These are phyloP conservation scores for Ilyonectria destructans DNA, from an alignment of 2,329 filamentous ascomycete species.

Conservation along the genomic window DNA sequence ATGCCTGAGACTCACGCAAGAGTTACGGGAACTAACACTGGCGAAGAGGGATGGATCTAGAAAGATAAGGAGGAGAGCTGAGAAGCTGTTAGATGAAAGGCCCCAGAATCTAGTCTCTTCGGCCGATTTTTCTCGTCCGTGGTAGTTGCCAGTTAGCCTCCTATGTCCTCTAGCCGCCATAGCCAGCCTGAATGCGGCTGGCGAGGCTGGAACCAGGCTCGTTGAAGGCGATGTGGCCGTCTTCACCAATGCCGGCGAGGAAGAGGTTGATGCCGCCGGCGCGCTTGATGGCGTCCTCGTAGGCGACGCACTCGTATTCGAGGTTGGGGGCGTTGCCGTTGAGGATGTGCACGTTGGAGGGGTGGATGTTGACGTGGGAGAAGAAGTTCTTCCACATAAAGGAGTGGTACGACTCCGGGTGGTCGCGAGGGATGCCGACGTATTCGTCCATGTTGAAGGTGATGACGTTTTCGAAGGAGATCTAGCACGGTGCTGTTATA, in stretches of 20 bases:
- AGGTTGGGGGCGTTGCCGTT: slow-evolving; percentile 85
- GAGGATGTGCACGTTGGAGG: slow-evolving; percentile 87
- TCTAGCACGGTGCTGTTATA: slow-evolving; percentile 59
- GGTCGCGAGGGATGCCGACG: slow-evolving; percentile 85
- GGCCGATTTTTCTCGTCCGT: too few relatives aligned
- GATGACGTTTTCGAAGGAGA: slow-evolving; percentile 90
- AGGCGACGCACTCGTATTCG: slow-evolving; percentile 83
- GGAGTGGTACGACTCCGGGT: slow-evolving; percentile 89
- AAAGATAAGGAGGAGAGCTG: too few relatives aligned
- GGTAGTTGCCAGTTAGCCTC: too few relatives aligned
- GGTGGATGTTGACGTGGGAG: slow-evolving; percentile 86
- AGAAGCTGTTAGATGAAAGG: too few relatives aligned
- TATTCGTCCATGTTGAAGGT: slow-evolving; percentile 98
- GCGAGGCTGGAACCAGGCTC: slow-evolving; percentile 86
- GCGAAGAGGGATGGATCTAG: too few relatives aligned
- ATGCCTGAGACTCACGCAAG: too few relatives aligned
- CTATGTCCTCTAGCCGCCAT: too few relatives aligned
- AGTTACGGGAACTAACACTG: too few relatives aligned
- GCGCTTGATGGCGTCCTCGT: slow-evolving; percentile 83
- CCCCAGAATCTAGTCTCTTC: too few relatives aligned
- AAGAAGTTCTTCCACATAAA: slow-evolving; percentile 97
- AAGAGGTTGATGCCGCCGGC: slow-evolving; percentile 89
- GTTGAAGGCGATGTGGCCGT: slow-evolving; percentile 93
- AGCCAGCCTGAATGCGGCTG: slow-evolving; percentile 77
- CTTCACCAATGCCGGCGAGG: slow-evolving; percentile 87